Base-by-base conservation (phyloP, 2,329 filamentous ascomycete genomes). In the Trichoderma oligosporum region DNA sequence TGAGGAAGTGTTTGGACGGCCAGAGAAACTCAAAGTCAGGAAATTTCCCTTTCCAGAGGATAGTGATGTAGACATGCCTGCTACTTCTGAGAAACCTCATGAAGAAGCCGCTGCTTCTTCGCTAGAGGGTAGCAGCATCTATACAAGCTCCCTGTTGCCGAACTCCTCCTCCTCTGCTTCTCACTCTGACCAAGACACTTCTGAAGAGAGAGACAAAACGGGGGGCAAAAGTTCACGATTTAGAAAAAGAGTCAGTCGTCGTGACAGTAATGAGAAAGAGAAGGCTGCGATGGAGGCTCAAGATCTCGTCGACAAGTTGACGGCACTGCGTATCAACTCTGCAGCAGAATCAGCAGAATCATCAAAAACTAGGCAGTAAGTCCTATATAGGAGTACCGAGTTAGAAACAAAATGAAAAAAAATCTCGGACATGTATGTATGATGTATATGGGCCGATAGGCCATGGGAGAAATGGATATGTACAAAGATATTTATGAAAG, bases 1-100 rank as follows among this genome's bases (percentile, higher is more conserved):
- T 39, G 57, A 64, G 16, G 49, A 64, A 46, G 64, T 71, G n/a
- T 71, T 69, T 45, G 66, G 68, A 7, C 62, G 56, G 18, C 36
- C 59, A 4, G 63, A 61, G 44, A 66, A 63, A 57, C 53, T 57
- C 24, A 59, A 59, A 41, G 14, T 25, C n/a, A 41, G 12, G 4
- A 31, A 25, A 2, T 56, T 51, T n/a, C 46, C 53, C 11, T 57
- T 38, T 20, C 45, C 45, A 9, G 54, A 57, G 1, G 39, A 58
- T 0, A 27, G 20, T 14, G 31, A 33, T 25, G 51, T 4, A n/a
- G 35, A 33, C 5, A 6, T 9, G 4, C n/a, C n/a, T n/a, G n/a
- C n/a, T n/a, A n/a, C 12, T 9, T 16, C 22, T 7, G 22, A 2
- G 8, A 38, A 29, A 27, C n/a, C 35, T 9, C 31, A 52, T 5